These are phyloP conservation scores for Thoreauomyces humboldtii DNA, from an alignment of 192 early-diverging fungal genomes.

Conservation along the genomic window DNA sequence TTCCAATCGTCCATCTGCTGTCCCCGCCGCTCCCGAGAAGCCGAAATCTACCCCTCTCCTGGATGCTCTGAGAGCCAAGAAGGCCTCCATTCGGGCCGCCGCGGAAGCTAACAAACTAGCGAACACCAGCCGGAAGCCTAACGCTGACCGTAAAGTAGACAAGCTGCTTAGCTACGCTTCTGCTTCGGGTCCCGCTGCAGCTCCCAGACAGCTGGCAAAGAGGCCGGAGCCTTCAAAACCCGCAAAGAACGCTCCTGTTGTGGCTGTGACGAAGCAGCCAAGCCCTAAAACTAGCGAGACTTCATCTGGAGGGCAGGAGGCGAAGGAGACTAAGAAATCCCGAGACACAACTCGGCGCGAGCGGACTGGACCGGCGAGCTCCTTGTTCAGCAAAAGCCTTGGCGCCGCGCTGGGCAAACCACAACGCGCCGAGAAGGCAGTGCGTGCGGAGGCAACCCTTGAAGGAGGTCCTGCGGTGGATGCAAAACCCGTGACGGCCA, in stretches of 20 bases:
- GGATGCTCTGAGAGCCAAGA: slow-evolving; percentile 70
- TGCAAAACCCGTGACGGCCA: too few relatives aligned
- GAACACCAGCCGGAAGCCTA: slow-evolving; percentile 23
- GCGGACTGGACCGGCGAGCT: slow-evolving; percentile 8
- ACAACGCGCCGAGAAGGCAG: slow-evolving; percentile 3
- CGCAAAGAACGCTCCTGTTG: too few relatives aligned
- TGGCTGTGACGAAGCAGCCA: too few relatives aligned
- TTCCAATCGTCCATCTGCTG: slow-evolving; percentile 1
- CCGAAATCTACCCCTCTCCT: slow-evolving; percentile 75
- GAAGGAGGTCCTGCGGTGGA: too few relatives aligned
- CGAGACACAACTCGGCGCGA: not conserved
- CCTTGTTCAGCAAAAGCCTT: slow-evolving; percentile 22
- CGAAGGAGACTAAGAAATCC: not conserved
- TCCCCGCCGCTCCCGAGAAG: slow-evolving; percentile 43
- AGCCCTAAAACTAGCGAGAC: not conserved
- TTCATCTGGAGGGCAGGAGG: not conserved
- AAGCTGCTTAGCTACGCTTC: too few relatives aligned
- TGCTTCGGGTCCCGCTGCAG: too few relatives aligned
- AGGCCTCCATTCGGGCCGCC: slow-evolving; percentile 47
- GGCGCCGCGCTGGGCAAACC: slow-evolving; percentile 16
- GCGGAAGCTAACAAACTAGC: slow-evolving; percentile 44
- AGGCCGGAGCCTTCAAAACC: too few relatives aligned
- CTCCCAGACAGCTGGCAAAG: not conserved
- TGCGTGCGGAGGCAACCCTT: not conserved
- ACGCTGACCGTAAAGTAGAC: not conserved